phyloP scores from a whole-genome alignment of 768 basidiomycete species.

The Termitomyces sp. region DNA sequence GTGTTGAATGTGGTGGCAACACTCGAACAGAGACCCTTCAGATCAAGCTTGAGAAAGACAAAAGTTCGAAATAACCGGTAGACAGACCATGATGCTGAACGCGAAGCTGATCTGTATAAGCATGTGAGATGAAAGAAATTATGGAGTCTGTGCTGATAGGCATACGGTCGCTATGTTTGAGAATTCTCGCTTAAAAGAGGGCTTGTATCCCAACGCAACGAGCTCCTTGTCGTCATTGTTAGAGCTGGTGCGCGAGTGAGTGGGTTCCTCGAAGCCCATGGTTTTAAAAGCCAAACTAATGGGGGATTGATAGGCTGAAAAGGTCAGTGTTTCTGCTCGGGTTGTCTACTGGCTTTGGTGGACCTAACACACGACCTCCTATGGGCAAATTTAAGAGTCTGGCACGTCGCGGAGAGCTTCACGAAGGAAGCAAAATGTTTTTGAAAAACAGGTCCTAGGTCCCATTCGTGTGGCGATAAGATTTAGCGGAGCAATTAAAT shows the following conservation, averaged over 20 bases:
- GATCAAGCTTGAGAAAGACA: not conserved
- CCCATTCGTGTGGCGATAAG: not conserved
- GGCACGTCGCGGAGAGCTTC: not conserved
- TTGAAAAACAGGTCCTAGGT: not conserved
- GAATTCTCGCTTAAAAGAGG: conserved; percentile 84
- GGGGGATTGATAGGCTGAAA: not conserved
- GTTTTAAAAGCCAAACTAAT: not conserved
- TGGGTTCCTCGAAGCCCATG: conserved; percentile 15
- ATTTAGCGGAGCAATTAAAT: not conserved
- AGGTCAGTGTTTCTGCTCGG: not conserved
- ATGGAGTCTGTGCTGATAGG: not conserved
- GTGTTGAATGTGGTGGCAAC: conserved; percentile 80
- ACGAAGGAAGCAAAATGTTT: not conserved
- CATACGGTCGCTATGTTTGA: conserved; percentile 75
- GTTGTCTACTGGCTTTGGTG: not conserved
- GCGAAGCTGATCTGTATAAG: conserved; percentile 63
- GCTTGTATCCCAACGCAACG: conserved; percentile 66
- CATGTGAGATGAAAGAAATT: not conserved
- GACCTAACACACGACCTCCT: no score
- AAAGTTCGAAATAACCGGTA: not conserved
- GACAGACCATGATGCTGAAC: conserved; percentile 66
- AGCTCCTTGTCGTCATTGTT: conserved; percentile 67
- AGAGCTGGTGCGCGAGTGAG: conserved; percentile 20
- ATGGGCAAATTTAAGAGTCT: not conserved
- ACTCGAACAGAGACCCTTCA: conserved; percentile 67